A percentile compares a stretch with the other conserved stretches of the same genome.
Evolutionary conservation across 2,329 filamentous ascomycete species (phyloP).

Genomic region (Nothophoma quercina): DNA sequence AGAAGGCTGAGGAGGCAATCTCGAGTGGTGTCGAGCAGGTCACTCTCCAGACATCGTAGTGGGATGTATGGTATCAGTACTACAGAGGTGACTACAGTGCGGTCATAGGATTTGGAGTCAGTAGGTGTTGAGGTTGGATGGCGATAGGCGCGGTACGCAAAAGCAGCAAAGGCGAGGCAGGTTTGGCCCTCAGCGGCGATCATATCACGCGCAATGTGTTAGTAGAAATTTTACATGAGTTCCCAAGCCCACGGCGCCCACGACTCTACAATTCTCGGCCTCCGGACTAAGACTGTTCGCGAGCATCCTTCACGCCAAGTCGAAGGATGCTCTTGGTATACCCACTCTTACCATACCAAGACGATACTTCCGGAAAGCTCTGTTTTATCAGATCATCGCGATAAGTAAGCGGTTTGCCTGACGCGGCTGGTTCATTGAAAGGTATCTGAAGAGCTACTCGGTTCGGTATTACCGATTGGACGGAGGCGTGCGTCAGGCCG

Average conservation of each 20-base stretch:
- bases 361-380: background rate
- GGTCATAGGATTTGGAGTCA: conserved; percentile 1
- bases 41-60: conserved; percentile 52
- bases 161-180: background rate
- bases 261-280: background rate
- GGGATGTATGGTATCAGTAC: background rate
- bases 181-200: background rate
- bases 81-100: background rate
- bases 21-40: conserved; percentile 55
- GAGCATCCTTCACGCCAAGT: background rate
- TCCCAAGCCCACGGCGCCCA: background rate
- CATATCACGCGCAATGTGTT: background rate
- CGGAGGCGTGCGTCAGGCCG: background rate
- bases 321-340: background rate
- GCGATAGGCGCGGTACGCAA: background rate
- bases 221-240: conserved; percentile 12
- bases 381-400: conserved; percentile 1
- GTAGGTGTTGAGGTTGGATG: conserved; percentile 2
- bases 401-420: background rate
- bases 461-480: background rate
- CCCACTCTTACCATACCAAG: background rate
- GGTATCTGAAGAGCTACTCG: background rate
- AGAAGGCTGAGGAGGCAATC: conserved; percentile 55
- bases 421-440: background rate
- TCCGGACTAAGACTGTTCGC: background rate